Conservation (phyloP, 768 basidiomycete genomes). For the Amanita brunnescens region DNA sequence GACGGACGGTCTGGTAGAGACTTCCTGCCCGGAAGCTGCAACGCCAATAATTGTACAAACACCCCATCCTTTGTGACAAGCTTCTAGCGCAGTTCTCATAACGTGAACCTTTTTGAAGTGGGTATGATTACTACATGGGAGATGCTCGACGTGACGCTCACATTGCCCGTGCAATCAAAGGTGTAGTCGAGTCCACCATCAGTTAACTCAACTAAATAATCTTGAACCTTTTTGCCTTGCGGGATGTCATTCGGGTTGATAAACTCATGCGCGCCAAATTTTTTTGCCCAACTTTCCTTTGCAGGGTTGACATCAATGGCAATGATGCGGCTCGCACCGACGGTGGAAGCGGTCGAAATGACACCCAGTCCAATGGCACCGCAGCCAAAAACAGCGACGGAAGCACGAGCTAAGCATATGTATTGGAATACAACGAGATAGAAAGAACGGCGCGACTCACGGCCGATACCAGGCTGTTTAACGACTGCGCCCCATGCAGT, state of each 20-base stretch:
- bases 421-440: not conserved
- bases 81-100: conserved; percentile 93
- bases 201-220: conserved; percentile 83
- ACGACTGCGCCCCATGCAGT: conserved; percentile 97
- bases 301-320: conserved; percentile 83
- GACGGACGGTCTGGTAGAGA: conserved; percentile 77
- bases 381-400: conserved; percentile 92
- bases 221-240: conserved; percentile 80
- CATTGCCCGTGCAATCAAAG: conserved; percentile 93
- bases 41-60: conserved; percentile 94
- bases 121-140: not conserved
- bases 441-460: conserved; percentile 17
- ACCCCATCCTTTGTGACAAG: conserved; percentile 99
- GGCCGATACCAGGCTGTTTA: conserved; percentile 84
- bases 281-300: conserved; percentile 83
- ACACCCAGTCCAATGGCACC: conserved; percentile 95
- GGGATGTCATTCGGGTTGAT: conserved; percentile 71
- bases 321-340: conserved; percentile 83
- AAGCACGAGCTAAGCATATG: conserved; percentile 55
- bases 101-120: conserved; percentile 58
- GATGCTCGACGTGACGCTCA: conserved; percentile 15
- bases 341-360: conserved; percentile 67
- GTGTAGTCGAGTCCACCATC: conserved; percentile 97
- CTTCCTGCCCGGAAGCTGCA: conserved; percentile 94
- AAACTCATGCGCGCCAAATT: conserved; percentile 95